Percentiles rank a stretch among this genome's conserved stretches.
Conservation (phyloP, 192 early-diverging fungal genomes). For the Coemansia sp. region DNA sequence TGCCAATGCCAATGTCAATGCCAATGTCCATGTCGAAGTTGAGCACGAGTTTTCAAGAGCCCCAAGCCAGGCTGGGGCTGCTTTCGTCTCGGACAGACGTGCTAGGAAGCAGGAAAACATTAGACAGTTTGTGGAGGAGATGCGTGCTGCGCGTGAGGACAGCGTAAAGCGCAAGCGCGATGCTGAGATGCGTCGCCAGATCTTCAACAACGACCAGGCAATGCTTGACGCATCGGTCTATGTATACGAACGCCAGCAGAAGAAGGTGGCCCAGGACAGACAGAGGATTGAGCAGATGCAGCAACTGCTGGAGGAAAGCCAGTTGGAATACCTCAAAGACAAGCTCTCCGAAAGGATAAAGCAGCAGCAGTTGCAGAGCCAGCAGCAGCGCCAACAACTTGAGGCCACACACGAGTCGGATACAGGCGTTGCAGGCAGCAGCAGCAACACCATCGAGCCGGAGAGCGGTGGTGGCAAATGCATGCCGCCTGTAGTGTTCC, state of each 20-base stretch:
- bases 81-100: slow-evolving; percentile 14
- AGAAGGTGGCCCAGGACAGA: slow-evolving; percentile 5
- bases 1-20: too few relatives aligned
- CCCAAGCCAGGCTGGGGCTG: neutral
- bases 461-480: neutral
- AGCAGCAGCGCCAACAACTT: neutral
- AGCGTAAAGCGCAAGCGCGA: slow-evolving; percentile 27
- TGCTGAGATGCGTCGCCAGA: slow-evolving; percentile 21
- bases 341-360: neutral
- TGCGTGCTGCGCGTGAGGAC: slow-evolving; percentile 32
- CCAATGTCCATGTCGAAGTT: neutral
- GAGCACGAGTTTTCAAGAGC: neutral
- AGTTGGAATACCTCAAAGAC: slow-evolving; percentile 4
- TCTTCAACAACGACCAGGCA: slow-evolving; percentile 40
- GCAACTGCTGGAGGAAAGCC: slow-evolving; percentile 3
- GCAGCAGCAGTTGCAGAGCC: slow-evolving; percentile 2
- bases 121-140: slow-evolving; percentile 37
- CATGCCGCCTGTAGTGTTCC: neutral
- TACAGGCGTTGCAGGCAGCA: slow-evolving; percentile 7
- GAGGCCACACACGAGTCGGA: slow-evolving; percentile 2
- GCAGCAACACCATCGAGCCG: neutral
- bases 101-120: slow-evolving; percentile 42
- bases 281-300: slow-evolving; percentile 10
- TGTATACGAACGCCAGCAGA: slow-evolving; percentile 44
- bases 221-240: slow-evolving; percentile 43